These are phyloP conservation scores for Euphorbia peplus DNA, from an alignment of 345 rosid genomes.

Conservation along the genomic window DNA sequence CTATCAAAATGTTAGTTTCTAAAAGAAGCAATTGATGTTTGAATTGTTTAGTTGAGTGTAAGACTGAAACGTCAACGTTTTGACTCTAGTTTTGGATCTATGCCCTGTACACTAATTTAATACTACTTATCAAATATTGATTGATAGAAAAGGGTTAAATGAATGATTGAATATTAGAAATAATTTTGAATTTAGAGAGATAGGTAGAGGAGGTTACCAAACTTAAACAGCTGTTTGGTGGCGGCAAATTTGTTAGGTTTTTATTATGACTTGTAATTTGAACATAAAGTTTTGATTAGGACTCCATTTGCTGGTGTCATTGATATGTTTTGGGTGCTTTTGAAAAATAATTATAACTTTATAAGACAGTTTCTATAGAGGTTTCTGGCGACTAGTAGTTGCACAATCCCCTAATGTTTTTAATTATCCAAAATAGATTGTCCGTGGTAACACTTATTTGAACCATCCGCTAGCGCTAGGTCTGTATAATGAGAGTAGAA, in stretches of 20 bases:
- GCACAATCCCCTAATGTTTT: too few species aligned
- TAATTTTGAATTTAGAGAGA: not conserved
- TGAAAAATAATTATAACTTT: too few species aligned
- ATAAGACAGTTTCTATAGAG: too few species aligned
- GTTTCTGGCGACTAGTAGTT: too few species aligned
- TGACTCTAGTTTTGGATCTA: constrained; percentile 29
- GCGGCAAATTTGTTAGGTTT: constrained; percentile 13
- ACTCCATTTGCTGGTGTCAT: too few species aligned
- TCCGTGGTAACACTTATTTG: too few species aligned
- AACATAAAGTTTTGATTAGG: too few species aligned
- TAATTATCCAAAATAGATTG: too few species aligned
- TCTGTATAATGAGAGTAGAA: too few species aligned
- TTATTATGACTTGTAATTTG: constrained; percentile 5
- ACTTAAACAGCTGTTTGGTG: constrained; percentile 18
- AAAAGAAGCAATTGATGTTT: not conserved
- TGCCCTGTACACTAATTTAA: not conserved
- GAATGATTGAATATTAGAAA: not conserved
- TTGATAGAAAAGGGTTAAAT: constrained; percentile 6
- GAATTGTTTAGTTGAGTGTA: not conserved
- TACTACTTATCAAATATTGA: not conserved
- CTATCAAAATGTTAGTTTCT: not conserved
- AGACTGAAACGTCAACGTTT: not conserved
- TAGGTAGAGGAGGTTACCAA: constrained; percentile 23
- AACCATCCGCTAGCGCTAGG: too few species aligned
- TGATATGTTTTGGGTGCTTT: too few species aligned